A percentile compares a stretch with the other conserved stretches of the same genome.
Conservation (phyloP, 2,329 filamentous ascomycete species). For the Trichophyton rubrum region DNA sequence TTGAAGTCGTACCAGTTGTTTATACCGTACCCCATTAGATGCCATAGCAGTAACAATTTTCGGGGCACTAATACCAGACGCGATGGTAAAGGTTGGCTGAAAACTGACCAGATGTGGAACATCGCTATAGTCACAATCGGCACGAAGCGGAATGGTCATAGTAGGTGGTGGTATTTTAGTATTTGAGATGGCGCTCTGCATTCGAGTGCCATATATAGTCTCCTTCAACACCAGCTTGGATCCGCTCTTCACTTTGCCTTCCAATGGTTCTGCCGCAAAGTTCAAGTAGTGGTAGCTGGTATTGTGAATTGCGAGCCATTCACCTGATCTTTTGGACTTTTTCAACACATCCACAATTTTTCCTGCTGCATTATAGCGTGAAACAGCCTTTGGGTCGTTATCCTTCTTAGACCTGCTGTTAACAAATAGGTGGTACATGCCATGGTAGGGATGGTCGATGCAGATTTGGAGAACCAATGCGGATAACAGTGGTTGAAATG, state of each 20-base stretch:
- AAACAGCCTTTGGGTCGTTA: conserved; percentile 61
- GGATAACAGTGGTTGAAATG: conserved; percentile 66
- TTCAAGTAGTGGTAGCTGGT: conserved; percentile 54
- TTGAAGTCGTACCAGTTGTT: conserved; percentile 54
- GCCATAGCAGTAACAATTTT: conserved; percentile 80
- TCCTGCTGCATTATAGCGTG: conserved; percentile 61
- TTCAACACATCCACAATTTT: conserved; percentile 52
- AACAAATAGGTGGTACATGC: conserved; percentile 93
- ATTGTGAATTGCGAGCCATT: conserved; percentile 59
- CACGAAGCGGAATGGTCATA: conserved; percentile 64
- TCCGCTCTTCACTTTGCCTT: conserved; percentile 54
- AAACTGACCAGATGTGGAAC: conserved; percentile 65
- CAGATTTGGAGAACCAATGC: conserved; percentile 72
- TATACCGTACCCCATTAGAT: conserved; percentile 66
- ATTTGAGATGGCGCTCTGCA: conserved; percentile 51
- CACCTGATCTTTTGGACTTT: conserved; percentile 38
- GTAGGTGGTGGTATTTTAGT: conserved; percentile 77
- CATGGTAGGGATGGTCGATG: conserved; percentile 85
- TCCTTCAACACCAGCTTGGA: conserved; percentile 52
- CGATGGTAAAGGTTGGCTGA: conserved; percentile 66
- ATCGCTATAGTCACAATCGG: conserved; percentile 60
- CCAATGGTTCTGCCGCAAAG: conserved; percentile 35
- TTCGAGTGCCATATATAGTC: conserved; percentile 47
- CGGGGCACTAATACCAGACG: conserved; percentile 78
- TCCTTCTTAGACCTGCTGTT: conserved; percentile 54